A percentile compares a stretch with the other conserved stretches of the same genome.
Evolutionary conservation across 2,329 filamentous ascomycete species (phyloP).

Genomic region (Colletotrichum zoysiae): DNA sequence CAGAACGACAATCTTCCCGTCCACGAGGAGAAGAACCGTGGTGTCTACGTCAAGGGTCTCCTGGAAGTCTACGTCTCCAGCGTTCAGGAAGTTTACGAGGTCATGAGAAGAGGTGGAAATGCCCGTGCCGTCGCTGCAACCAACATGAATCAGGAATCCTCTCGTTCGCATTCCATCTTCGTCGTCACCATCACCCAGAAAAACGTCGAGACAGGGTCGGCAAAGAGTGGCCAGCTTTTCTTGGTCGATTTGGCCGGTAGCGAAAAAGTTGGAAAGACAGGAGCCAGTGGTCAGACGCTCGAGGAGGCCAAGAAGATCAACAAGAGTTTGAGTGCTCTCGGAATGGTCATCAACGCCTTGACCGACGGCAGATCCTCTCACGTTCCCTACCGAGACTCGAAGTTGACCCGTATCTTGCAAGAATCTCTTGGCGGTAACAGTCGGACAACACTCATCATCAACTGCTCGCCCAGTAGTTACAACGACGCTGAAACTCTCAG

Average conservation of each 20-base stretch:
- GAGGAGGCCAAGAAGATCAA: slow-evolving; percentile 99
- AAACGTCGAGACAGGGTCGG: slow-evolving; percentile 95
- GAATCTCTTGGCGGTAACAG: slow-evolving; percentile 98
- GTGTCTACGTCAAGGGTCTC: slow-evolving; percentile 96
- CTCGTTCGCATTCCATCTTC: slow-evolving; percentile 97
- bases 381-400: slow-evolving; percentile 96
- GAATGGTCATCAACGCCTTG: slow-evolving; percentile 98
- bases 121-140: slow-evolving; percentile 94
- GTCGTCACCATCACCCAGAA: slow-evolving; percentile 97
- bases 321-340: slow-evolving; percentile 97
- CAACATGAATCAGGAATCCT: slow-evolving; percentile 99
- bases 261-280: slow-evolving; percentile 98
- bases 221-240: slow-evolving; percentile 96
- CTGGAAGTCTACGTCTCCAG: slow-evolving; percentile 96
- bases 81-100: slow-evolving; percentile 95
- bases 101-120: slow-evolving; percentile 92
- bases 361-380: slow-evolving; percentile 98
- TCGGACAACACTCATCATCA: slow-evolving; percentile 97
- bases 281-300: slow-evolving; percentile 94
- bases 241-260: slow-evolving; percentile 98
- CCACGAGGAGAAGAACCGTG: slow-evolving; percentile 97
- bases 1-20: slow-evolving; percentile 96
- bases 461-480: slow-evolving; percentile 98
- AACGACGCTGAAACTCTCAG: slow-evolving; percentile 96
- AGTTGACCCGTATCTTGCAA: slow-evolving; percentile 96